Percentiles rank a stretch among this genome's conserved stretches.
phyloP scores from a whole-genome alignment of 2,329 filamentous ascomycete genomes.

The Talaromyces sp. region DNA sequence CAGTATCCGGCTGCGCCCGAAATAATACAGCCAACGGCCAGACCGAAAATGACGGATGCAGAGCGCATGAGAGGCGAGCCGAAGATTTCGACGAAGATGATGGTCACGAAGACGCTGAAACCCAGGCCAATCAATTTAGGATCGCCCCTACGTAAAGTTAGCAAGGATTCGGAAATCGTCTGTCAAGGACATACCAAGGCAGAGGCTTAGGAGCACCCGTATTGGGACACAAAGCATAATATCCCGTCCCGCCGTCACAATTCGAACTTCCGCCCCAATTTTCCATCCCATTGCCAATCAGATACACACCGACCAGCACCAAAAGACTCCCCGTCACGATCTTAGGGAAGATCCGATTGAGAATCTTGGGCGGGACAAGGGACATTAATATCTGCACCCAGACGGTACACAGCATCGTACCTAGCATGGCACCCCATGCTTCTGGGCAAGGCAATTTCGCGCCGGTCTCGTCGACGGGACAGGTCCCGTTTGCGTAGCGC shows the following conservation, averaged over 20 bases:
- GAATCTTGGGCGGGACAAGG: conserved; percentile 64
- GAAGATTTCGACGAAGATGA: conserved; percentile 76
- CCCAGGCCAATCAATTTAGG: conserved; percentile 75
- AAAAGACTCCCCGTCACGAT: conserved; percentile 71
- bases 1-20: conserved; percentile 76
- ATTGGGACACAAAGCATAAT: conserved; percentile 63
- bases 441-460: conserved; percentile 69
- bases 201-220: conserved; percentile 67
- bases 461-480: conserved; percentile 57
- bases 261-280: conserved; percentile 64
- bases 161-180: not conserved
- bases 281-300: conserved; percentile 68
- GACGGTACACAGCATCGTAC: conserved; percentile 63
- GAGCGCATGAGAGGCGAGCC: conserved; percentile 83
- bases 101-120: conserved; percentile 74
- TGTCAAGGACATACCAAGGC: conserved; percentile 52
- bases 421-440: conserved; percentile 71
- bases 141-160: conserved; percentile 48
- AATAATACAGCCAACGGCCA: conserved; percentile 73
- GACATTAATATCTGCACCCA: conserved; percentile 70
- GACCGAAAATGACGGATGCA: conserved; percentile 68
- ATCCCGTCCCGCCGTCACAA: conserved; percentile 55
- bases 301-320: conserved; percentile 66
- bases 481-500: conserved; percentile 67
- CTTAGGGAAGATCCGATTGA: conserved; percentile 73